Percentiles rank a stretch among this genome's conserved stretches.
Conservation (phyloP, 768 basidiomycete genomes). For the Infundibulicybe gibba region DNA sequence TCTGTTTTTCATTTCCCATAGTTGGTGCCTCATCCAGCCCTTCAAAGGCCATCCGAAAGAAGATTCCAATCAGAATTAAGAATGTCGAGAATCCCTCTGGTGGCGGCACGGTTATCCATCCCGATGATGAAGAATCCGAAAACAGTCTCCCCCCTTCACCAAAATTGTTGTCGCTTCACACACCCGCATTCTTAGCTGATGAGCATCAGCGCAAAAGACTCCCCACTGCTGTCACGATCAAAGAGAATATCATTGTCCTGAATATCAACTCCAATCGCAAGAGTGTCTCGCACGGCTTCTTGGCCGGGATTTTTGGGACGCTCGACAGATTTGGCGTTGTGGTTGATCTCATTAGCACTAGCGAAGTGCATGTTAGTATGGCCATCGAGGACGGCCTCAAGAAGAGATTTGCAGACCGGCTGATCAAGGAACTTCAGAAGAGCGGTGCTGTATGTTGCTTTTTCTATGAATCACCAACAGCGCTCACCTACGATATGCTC, state of each 20-base stretch:
- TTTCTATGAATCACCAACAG: neutral
- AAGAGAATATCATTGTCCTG: conserved; percentile 87
- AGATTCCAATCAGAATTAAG: conserved; percentile 96
- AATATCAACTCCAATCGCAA: conserved; percentile 96
- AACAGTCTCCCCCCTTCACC: conserved; percentile 18
- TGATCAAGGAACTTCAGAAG: conserved; percentile 75
- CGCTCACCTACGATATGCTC: neutral
- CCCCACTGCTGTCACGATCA: conserved; percentile 96
- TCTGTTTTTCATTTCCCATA: neutral
- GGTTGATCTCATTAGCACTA: conserved; percentile 95
- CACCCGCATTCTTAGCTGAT: conserved; percentile 26
- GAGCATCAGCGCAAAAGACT: conserved; percentile 46
- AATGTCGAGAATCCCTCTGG: conserved; percentile 94
- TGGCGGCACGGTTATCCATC: conserved; percentile 90
- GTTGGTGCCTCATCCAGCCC: neutral
- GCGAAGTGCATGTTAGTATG: conserved; percentile 98
- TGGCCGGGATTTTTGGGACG: conserved; percentile 89
- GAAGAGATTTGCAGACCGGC: conserved; percentile 63
- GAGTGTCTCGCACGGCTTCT: conserved; percentile 95
- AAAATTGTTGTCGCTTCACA: conserved; percentile 29
- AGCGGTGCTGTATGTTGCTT: conserved; percentile 64
- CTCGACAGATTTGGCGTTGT: conserved; percentile 92
- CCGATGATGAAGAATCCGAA: conserved; percentile 37
- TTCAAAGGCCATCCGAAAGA: conserved; percentile 73
- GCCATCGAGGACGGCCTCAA: conserved; percentile 80